These are phyloP conservation scores for Elsinoe australis DNA, from an alignment of 2,329 filamentous ascomycete species.

Conservation along the genomic window DNA sequence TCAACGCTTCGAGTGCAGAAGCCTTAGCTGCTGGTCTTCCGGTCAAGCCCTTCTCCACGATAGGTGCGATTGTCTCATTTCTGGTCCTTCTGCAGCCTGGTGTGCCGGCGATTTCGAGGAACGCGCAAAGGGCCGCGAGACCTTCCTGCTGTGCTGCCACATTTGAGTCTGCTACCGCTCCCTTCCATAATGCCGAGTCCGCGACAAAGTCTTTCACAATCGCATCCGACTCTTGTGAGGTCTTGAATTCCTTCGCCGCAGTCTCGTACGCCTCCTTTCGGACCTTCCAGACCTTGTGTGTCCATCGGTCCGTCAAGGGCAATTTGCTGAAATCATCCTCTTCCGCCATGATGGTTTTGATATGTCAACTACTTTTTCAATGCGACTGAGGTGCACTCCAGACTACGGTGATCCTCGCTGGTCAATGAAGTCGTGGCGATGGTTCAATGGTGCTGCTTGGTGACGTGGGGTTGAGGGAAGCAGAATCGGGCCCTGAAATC, in stretches of 20 bases:
- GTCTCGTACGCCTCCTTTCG: conserved; percentile 93
- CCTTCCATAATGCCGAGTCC: conserved; percentile 83
- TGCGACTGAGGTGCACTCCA: not conserved
- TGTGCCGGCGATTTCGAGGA: conserved; percentile 80
- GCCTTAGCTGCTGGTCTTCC: conserved; percentile 84
- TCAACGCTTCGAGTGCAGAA: conserved; percentile 73
- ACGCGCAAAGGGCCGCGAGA: conserved; percentile 77
- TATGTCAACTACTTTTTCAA: not conserved
- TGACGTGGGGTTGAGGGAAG: too few species aligned
- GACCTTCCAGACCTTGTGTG: conserved; percentile 96
- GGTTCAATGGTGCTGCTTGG: too few species aligned
- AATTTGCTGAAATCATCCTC: conserved; percentile 78
- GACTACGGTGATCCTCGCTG: too few species aligned
- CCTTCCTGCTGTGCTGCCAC: conserved; percentile 95
- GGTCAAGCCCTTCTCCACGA: conserved; percentile 88
- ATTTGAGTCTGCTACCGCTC: conserved; percentile 86
- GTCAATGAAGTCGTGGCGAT: conserved; percentile 9
- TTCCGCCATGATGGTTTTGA: conserved; percentile 58
- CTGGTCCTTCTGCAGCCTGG: conserved; percentile 70
- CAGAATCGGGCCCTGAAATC: too few species aligned
- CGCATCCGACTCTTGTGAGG: conserved; percentile 74
- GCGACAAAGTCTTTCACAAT: conserved; percentile 80
- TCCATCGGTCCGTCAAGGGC: conserved; percentile 70
- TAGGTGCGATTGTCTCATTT: conserved; percentile 62
- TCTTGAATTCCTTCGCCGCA: conserved; percentile 76